Percentiles rank a stretch among this genome's conserved stretches.
Evolutionary conservation across 805 yeast species (phyloP).

Genomic region (Wickerhamomyces strasburgensis): DNA sequence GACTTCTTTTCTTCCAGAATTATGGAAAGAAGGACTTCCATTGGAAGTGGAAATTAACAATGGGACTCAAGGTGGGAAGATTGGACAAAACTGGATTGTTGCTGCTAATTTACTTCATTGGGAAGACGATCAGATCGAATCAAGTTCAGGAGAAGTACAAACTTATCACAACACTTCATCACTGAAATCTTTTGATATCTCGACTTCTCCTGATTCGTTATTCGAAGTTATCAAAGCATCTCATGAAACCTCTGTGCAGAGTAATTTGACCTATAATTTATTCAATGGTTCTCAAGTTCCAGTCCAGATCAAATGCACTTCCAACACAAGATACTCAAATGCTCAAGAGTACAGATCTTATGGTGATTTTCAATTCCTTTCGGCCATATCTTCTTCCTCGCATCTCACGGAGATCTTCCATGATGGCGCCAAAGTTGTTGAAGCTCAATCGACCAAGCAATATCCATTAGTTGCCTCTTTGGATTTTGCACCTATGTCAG

Average conservation of each 20-base stretch:
- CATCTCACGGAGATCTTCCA: slow-evolving; percentile 14
- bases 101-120: slow-evolving; percentile 52
- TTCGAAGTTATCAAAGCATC: slow-evolving; percentile 21
- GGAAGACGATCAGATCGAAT: slow-evolving; percentile 39
- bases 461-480: slow-evolving; percentile 17
- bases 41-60: slow-evolving; percentile 48
- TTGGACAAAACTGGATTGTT: slow-evolving; percentile 51
- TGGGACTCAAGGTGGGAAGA: slow-evolving; percentile 34
- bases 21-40: slow-evolving; percentile 49
- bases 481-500: slow-evolving; percentile 10
- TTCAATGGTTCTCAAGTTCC: slow-evolving; percentile 21
- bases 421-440: slow-evolving; percentile 9
- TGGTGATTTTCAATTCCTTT: slow-evolving; percentile 36
- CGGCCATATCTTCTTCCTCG: slow-evolving; percentile 14
- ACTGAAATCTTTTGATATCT: slow-evolving; percentile 3
- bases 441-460: slow-evolving; percentile 10
- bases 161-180: slow-evolving; percentile 25
- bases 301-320: slow-evolving; percentile 18
- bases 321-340: slow-evolving; percentile 31
- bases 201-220: slow-evolving; percentile 15
- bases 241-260: slow-evolving; percentile 9
- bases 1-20: slow-evolving; percentile 61
- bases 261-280: slow-evolving; percentile 16
- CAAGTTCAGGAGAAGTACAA: slow-evolving; percentile 35
- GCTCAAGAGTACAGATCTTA: slow-evolving; percentile 32